phyloP scores from a whole-genome alignment of 2,329 filamentous ascomycete genomes.

The Cercospora sp. region DNA sequence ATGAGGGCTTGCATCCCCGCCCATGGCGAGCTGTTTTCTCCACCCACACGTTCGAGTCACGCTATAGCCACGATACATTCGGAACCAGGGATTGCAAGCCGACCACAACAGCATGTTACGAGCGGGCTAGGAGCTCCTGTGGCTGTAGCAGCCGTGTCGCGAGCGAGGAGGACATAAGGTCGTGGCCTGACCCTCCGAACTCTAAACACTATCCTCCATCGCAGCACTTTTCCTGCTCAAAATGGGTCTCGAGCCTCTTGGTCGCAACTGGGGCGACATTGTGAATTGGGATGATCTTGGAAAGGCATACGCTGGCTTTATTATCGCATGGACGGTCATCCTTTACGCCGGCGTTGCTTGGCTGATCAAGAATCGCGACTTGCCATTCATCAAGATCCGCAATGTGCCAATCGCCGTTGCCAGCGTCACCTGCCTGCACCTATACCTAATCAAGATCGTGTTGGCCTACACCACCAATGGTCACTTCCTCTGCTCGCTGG shows the following conservation, averaged over 20 bases:
- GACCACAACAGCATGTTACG: constrained; percentile 6
- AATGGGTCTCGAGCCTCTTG: constrained; percentile 29
- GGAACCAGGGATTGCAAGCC: constrained; percentile 6
- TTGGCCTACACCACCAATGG: constrained; percentile 44
- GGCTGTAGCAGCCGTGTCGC: not conserved
- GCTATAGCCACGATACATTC: not conserved
- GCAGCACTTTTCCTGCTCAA: constrained; percentile 39
- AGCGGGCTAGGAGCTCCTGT: constrained; percentile 1
- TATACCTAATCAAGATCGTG: constrained; percentile 47
- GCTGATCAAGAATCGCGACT: constrained; percentile 26
- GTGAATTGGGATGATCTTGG: constrained; percentile 32
- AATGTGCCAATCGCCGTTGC: constrained; percentile 30
- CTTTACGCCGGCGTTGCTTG: constrained; percentile 27
- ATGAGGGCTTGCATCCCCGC: constrained; percentile 9
- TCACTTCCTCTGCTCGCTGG: constrained; percentile 51
- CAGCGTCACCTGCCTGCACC: constrained; percentile 37
- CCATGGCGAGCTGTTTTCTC: constrained; percentile 1
- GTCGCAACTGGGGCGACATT: constrained; percentile 30
- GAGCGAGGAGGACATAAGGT: not conserved
- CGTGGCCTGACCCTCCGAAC: not conserved
- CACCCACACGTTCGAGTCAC: constrained; percentile 1
- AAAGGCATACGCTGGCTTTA: constrained; percentile 29
- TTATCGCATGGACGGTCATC: constrained; percentile 27
- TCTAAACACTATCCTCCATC: not conserved
- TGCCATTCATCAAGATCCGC: constrained; percentile 31